These are phyloP conservation scores for Glycine tomentella DNA, from an alignment of 306 rosid genomes.

Conservation along the genomic window DNA sequence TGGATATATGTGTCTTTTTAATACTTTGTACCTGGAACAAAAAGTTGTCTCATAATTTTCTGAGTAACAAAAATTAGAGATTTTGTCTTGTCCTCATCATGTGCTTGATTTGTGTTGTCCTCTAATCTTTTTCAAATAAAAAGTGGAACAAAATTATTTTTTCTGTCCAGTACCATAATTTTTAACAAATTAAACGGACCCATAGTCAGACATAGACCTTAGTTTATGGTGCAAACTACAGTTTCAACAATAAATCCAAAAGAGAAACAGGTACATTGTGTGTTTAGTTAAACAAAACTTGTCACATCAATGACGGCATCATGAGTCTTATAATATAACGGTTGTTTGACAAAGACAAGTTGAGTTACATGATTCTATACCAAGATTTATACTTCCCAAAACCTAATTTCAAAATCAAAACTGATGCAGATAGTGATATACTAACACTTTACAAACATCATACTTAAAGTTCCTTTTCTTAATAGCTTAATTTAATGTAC, in stretches of 20 bases:
- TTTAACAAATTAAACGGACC: no score
- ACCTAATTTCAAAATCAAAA: not conserved
- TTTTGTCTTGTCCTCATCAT: no score
- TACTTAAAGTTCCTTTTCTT: not conserved
- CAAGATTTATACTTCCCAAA: not conserved
- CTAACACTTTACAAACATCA: not conserved
- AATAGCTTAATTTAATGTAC: not conserved
- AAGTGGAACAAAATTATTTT: no score
- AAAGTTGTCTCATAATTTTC: no score
- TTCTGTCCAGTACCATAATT: no score
- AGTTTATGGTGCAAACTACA: not conserved
- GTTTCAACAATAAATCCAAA: not conserved
- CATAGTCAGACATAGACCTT: not conserved
- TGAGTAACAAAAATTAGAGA: no score
- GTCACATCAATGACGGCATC: not conserved
- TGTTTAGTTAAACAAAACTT: not conserved
- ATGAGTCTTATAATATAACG: slow-evolving; percentile 1
- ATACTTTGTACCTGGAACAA: no score
- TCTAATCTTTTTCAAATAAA: no score
- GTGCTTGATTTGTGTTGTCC: no score
- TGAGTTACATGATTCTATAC: not conserved
- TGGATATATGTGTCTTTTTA: no score
- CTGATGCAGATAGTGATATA: not conserved
- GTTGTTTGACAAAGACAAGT: slow-evolving; percentile 1
- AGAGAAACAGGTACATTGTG: not conserved